Base-by-base conservation (phyloP, 2,329 filamentous ascomycete genomes). In the Cladosporium sp. region DNA sequence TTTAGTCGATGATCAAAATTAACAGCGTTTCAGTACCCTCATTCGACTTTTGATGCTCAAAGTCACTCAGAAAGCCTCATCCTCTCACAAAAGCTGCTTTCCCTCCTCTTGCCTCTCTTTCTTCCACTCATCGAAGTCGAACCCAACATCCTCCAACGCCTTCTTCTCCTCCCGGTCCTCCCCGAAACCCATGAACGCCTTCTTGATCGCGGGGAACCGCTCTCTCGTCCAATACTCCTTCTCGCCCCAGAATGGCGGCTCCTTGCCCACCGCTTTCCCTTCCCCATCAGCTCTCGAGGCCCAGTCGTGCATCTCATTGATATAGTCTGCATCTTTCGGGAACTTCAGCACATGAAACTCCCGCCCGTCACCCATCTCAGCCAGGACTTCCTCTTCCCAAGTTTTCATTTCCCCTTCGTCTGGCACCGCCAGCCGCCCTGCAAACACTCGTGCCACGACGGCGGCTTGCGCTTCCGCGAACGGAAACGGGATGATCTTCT, bases 401-500 rank as follows among this genome's bases (percentile, higher is more conserved):
- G 63, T 63, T 52, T 76, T 68, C 85, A 96, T 95, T 48, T 82
- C 81, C 0, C 72, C 65, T 1, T 66, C 67, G 0, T 79, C 64
- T 0, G 90, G 90, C 8, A 95, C 72, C 0, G 70, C 57, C 1
- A 95, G 72, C 1, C 81, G 73, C 33, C 87, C 86, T 1, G 88
- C 81, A 80, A 88, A 95, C 0, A 91, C 79, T 1, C 88, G 81
- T 2, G 90, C 82, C 43, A 95, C 76, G 0, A 88, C 80, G 0
- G 90, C 86, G 1, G 83, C 83, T 69, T 96, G 91, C 5, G 81
- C 83, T 71, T 96, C 89, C 0, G 84, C 79, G 1, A 93, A 63
- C 0, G 88, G 85, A 66, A 95, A 95, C 0, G 92, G 92, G n/a
- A 95, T 86, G n/a, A 93, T 81, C 59, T 86, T 86, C 65, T 90